A percentile compares a stretch with the other conserved stretches of the same genome.
Evolutionary conservation across 2,329 filamentous ascomycete species (phyloP).

Genomic region (Cryphonectria japonica): DNA sequence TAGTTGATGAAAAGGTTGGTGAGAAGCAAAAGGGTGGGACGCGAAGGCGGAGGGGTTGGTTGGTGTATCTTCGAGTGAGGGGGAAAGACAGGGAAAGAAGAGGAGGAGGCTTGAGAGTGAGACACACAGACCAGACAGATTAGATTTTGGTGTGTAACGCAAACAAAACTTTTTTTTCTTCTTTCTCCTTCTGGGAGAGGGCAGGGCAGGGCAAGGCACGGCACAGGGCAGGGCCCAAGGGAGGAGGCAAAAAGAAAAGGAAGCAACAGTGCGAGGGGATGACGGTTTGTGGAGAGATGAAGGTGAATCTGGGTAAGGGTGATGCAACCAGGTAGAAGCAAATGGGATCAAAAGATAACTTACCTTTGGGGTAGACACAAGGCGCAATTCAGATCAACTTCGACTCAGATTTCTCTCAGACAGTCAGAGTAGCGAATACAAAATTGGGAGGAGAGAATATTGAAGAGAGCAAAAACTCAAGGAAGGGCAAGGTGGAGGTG

Average conservation of each 20-base stretch:
- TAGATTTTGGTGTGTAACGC: constrained; percentile 13
- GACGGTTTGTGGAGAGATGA: background rate
- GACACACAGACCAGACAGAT: constrained; percentile 9
- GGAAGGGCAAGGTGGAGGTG: background rate
- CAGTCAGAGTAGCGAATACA: background rate
- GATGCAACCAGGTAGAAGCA: background rate
- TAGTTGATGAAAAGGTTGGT: background rate
- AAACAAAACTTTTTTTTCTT: constrained; percentile 8
- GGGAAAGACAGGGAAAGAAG: background rate
- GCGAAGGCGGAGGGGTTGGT: background rate
- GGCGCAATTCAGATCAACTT: background rate
- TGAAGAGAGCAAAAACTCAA: background rate
- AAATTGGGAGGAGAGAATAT: background rate
- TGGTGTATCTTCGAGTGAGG: constrained; percentile 4
- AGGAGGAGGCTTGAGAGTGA: background rate
- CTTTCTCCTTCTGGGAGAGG: background rate
- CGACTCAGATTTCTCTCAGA: background rate
- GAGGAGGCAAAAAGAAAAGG: background rate
- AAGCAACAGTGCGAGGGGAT: background rate
- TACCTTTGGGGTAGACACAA: background rate
- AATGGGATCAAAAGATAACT: background rate
- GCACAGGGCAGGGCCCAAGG: background rate
- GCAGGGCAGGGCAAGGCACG: background rate
- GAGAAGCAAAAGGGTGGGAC: background rate
- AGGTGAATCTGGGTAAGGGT: background rate